These are phyloP conservation scores for Leccinum longicurvipes DNA, from an alignment of 768 basidiomycete species.

Conservation along the genomic window DNA sequence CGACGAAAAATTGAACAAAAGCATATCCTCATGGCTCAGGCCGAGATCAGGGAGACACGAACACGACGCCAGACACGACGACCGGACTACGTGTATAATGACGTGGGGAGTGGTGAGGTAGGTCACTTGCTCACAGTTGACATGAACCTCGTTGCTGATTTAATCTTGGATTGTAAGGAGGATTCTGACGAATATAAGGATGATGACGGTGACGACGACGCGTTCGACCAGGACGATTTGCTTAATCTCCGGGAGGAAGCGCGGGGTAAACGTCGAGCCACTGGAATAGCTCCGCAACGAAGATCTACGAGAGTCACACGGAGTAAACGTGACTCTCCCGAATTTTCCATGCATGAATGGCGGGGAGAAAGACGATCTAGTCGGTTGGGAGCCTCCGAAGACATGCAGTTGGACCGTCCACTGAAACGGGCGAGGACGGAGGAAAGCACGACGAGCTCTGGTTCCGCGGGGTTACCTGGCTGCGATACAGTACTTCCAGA, in stretches of 20 bases:
- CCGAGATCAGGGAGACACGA: constrained; percentile 75
- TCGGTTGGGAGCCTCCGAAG: constrained; percentile 56
- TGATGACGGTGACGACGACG: constrained; percentile 67
- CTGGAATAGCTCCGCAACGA: constrained; percentile 38
- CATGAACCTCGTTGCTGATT: constrained; percentile 25
- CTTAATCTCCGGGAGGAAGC: constrained; percentile 40
- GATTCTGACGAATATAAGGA: constrained; percentile 69
- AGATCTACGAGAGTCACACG: constrained; percentile 52
- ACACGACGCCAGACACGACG: constrained; percentile 69
- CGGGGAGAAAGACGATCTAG: constrained; percentile 72
- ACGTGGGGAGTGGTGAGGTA: constrained; percentile 62
- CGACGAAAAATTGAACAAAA: constrained; percentile 70
- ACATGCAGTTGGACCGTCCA: constrained; percentile 49
- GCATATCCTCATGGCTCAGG: constrained; percentile 62
- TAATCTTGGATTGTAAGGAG: constrained; percentile 34
- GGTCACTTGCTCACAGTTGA: constrained; percentile 6
- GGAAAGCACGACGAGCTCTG: constrained; percentile 61
- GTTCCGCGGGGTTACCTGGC: constrained; percentile 35
- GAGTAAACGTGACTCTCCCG: constrained; percentile 51
- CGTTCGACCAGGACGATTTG: constrained; percentile 39
- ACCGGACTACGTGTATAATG: constrained; percentile 80
- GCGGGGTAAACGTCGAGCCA: constrained; percentile 41
- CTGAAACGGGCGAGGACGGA: constrained; percentile 75
- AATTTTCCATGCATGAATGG: constrained; percentile 56
- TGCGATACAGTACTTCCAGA: constrained; percentile 22